Percentiles rank a stretch among this genome's conserved stretches.
phyloP scores from a whole-genome alignment of 2,329 filamentous ascomycete species.

The Claviceps pazoutovae region DNA sequence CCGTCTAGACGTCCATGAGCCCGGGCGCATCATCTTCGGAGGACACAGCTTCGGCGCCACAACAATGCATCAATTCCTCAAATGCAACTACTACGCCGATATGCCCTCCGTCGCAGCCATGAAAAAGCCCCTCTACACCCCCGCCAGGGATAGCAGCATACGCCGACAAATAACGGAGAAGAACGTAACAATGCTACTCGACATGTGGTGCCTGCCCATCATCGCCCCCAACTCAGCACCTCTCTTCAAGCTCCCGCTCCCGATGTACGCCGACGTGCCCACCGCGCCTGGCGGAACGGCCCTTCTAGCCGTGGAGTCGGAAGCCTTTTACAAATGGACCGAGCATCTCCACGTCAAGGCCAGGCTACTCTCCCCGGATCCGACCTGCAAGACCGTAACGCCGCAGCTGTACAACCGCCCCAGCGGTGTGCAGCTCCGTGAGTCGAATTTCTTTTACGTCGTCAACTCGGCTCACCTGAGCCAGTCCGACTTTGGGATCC shows the following conservation, averaged over 20 bases:
- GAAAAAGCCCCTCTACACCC: slow-evolving; percentile 46
- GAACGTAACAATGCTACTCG: slow-evolving; percentile 55
- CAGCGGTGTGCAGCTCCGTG: slow-evolving; percentile 27
- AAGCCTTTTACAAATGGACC: slow-evolving; percentile 67
- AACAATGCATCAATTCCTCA: slow-evolving; percentile 62
- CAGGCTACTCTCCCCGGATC: slow-evolving; percentile 45
- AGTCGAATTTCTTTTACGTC: slow-evolving; percentile 64
- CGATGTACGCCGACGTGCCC: slow-evolving; percentile 42
- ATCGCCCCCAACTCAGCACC: slow-evolving; percentile 46
- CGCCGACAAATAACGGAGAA: slow-evolving; percentile 52
- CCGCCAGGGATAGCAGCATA: slow-evolving; percentile 40
- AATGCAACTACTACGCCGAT: slow-evolving; percentile 58
- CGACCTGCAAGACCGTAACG: slow-evolving; percentile 27
- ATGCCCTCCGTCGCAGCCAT: slow-evolving; percentile 31
- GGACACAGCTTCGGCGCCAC: slow-evolving; percentile 75
- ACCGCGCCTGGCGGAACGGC: slow-evolving; percentile 40
- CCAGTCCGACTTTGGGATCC: slow-evolving; percentile 69
- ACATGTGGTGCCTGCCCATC: slow-evolving; percentile 70
- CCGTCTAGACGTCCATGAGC: slow-evolving; percentile 53
- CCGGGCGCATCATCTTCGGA: slow-evolving; percentile 59
- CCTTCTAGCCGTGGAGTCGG: slow-evolving; percentile 58
- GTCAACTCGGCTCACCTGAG: slow-evolving; percentile 62
- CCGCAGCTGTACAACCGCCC: slow-evolving; percentile 27
- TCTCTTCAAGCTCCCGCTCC: slow-evolving; percentile 60
- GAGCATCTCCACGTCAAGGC: slow-evolving; percentile 59